Percentiles rank a stretch among this genome's conserved stretches.
Conservation (phyloP, 441 rosid genomes). For the Cnidoscolus chayamansa region DNA sequence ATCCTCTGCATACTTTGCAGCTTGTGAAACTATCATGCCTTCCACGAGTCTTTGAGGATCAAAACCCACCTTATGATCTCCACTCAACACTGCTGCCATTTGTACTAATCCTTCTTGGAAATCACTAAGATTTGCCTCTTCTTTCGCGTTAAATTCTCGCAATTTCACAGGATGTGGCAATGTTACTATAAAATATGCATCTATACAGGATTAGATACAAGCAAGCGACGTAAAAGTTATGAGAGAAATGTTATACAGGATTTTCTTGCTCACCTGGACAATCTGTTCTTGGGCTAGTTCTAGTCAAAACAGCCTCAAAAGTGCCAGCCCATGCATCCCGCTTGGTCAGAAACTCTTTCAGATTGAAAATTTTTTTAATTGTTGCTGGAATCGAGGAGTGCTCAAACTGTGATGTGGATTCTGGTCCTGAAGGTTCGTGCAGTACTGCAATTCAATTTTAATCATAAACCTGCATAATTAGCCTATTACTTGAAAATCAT, state of each 20-base stretch:
- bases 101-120: slow-evolving; percentile 73
- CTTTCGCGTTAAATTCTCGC: slow-evolving; percentile 42
- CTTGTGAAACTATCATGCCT: slow-evolving; percentile 53
- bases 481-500: neutral
- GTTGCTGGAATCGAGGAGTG: slow-evolving; percentile 93
- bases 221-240: no score
- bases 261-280: slow-evolving; percentile 54
- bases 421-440: slow-evolving; percentile 79
- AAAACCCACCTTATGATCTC: slow-evolving; percentile 51
- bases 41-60: slow-evolving; percentile 57
- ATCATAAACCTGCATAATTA: neutral
- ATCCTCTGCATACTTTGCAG: slow-evolving; percentile 49
- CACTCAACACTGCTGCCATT: slow-evolving; percentile 65
- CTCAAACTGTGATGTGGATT: slow-evolving; percentile 70
- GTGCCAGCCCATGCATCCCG: slow-evolving; percentile 97
- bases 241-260: neutral
- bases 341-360: slow-evolving; percentile 71
- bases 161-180: slow-evolving; percentile 45
- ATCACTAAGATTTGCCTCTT: slow-evolving; percentile 58
- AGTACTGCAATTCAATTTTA: slow-evolving; percentile 36
- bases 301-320: slow-evolving; percentile 57
- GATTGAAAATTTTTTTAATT: slow-evolving; percentile 74
- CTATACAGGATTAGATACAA: neutral
- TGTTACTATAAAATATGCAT: slow-evolving; percentile 36
- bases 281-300: slow-evolving; percentile 59